Evolutionary conservation across 345 rosid species (phyloP).

Genomic region (Nasturtium officinale): DNA sequence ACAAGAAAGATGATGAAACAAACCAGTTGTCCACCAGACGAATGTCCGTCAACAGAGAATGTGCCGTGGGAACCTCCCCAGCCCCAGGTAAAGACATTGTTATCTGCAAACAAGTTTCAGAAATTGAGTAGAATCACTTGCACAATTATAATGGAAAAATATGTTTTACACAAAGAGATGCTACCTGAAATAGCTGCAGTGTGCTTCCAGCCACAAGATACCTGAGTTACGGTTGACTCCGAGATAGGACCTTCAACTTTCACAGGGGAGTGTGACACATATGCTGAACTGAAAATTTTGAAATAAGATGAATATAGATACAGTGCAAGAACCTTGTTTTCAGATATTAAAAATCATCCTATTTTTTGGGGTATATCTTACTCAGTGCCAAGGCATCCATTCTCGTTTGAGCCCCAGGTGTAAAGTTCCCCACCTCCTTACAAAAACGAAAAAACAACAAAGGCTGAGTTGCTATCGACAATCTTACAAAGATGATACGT

Average conservation of each 20-base stretch:
- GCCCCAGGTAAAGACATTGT: conserved; percentile 87
- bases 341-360: conserved; percentile 16
- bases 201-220: conserved; percentile 99
- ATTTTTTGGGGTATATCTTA: conserved; percentile 38
- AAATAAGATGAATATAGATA: conserved; percentile 12
- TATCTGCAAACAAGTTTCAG: conserved; percentile 50
- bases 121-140: conserved; percentile 3
- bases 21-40: conserved; percentile 97
- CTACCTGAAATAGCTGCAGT: conserved; percentile 91
- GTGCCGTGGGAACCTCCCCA: conserved; percentile 98
- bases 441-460: conserved; percentile 22
- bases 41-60: conserved; percentile 86
- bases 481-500: background rate
- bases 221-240: conserved; percentile 67
- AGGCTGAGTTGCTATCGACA: conserved; percentile 19
- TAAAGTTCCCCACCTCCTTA: conserved; percentile 80
- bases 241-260: conserved; percentile 75
- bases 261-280: conserved; percentile 66
- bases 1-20: conserved; percentile 39
- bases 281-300: conserved; percentile 54
- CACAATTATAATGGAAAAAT: background rate
- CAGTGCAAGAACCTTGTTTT: conserved; percentile 16
- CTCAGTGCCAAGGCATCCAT: conserved; percentile 95
- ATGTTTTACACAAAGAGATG: conserved; percentile 16
- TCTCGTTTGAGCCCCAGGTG: conserved; percentile 93